Percentiles rank a stretch among this genome's conserved stretches.
Evolutionary conservation across 176 grass and related monocot species (phyloP).

Genomic region (Carex pumila): DNA sequence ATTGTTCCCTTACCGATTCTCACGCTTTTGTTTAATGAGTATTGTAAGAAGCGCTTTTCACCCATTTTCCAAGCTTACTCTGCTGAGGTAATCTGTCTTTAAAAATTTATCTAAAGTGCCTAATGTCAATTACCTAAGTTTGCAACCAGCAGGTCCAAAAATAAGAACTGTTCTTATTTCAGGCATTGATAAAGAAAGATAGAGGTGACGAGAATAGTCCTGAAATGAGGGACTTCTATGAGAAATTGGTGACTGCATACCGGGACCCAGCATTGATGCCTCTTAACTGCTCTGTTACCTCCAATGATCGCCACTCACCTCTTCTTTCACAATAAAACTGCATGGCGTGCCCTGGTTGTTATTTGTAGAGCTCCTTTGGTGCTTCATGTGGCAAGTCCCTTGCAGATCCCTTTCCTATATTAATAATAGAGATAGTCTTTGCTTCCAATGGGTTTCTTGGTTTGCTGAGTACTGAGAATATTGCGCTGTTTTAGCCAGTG

Average conservation of each 20-base stretch:
- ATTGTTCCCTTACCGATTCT: conserved; percentile 64
- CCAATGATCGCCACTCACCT: conserved; percentile 39
- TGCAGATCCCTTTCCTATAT: too few species aligned
- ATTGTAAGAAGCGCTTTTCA: conserved; percentile 79
- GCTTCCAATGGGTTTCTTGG: background rate
- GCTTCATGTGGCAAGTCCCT: background rate
- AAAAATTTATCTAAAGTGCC: background rate
- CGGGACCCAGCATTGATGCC: conserved; percentile 55
- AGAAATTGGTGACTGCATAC: conserved; percentile 51
- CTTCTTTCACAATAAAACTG: conserved; percentile 33
- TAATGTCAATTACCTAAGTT: background rate
- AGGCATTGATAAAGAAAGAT: conserved; percentile 93
- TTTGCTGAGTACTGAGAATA: conserved; percentile 1
- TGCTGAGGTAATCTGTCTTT: conserved; percentile 45
- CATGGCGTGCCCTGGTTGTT: background rate
- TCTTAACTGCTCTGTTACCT: conserved; percentile 26
- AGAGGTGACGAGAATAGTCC: conserved; percentile 60
- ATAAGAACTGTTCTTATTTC: conserved; percentile 14
- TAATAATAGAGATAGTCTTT: background rate
- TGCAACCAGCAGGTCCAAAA: conserved; percentile 1
- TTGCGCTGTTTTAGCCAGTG: background rate
- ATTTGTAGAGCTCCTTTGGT: background rate
- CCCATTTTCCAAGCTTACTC: conserved; percentile 76
- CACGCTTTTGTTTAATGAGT: conserved; percentile 77
- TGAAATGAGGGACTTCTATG: conserved; percentile 61